A percentile compares a stretch with the other conserved stretches of the same genome.
Conservation (phyloP, 2,329 filamentous ascomycete genomes). For the Ascochyta rabiei region DNA sequence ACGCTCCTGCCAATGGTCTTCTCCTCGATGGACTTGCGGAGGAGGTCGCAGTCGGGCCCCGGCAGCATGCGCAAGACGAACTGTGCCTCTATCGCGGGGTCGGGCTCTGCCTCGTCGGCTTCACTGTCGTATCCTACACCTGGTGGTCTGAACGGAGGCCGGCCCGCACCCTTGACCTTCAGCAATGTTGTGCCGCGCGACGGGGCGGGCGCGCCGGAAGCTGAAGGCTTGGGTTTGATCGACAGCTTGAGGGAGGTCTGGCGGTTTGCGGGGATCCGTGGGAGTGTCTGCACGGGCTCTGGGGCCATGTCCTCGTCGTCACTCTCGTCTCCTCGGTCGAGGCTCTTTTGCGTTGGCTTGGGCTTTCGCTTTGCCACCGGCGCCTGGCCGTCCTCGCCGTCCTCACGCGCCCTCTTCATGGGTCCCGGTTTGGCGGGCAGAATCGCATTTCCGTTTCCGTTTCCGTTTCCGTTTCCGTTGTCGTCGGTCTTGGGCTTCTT, state of each 20-base stretch:
- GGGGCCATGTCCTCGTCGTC: slow-evolving; percentile 35
- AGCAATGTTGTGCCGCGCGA: slow-evolving; percentile 34
- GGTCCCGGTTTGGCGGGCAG: slow-evolving; percentile 32
- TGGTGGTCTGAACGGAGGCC: slow-evolving; percentile 58
- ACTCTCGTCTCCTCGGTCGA: slow-evolving; percentile 32
- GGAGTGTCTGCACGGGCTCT: slow-evolving; percentile 3
- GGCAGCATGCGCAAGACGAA: slow-evolving; percentile 89
- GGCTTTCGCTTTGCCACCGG: slow-evolving; percentile 43
- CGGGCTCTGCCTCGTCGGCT: slow-evolving; percentile 84
- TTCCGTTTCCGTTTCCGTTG: slow-evolving; percentile 35
- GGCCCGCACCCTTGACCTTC: slow-evolving; percentile 44
- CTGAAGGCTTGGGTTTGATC: slow-evolving; percentile 39
- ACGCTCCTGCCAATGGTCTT: slow-evolving; percentile 73
- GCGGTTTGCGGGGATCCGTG: slow-evolving; percentile 21
- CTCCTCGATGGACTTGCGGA: slow-evolving; percentile 76
- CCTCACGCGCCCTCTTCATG: slow-evolving; percentile 47
- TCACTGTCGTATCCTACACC: slow-evolving; percentile 97
- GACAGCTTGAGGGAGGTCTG: slow-evolving; percentile 40
- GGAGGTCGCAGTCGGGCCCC: slow-evolving; percentile 82
- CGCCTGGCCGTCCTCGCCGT: slow-evolving; percentile 36
- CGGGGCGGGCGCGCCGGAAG: slow-evolving; percentile 11
- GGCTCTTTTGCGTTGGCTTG: slow-evolving; percentile 43
- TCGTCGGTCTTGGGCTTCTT: slow-evolving; percentile 48
- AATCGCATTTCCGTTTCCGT: slow-evolving; percentile 36
- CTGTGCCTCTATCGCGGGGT: slow-evolving; percentile 88